These are phyloP conservation scores for Eimeria brunetti DNA, from an alignment of 169 alveolate species.

Conservation along the genomic window DNA sequence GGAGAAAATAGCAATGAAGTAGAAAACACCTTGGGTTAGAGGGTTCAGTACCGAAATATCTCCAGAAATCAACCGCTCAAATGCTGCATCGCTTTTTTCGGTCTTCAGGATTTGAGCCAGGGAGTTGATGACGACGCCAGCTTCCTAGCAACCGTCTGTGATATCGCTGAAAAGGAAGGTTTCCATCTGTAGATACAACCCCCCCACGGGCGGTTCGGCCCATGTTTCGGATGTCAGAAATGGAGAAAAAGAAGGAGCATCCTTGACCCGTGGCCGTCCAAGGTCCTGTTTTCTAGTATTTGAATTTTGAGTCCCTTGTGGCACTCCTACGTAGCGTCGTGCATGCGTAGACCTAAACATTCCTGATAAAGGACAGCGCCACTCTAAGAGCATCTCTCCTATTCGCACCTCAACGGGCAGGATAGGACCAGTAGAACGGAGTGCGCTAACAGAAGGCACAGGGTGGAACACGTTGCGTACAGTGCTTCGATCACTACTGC, in stretches of 20 bases:
- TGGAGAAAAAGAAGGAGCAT: neutral
- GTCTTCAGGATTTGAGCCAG: slow-evolving; percentile 68
- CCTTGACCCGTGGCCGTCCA: neutral
- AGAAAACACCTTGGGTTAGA: neutral
- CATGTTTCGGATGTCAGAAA: neutral
- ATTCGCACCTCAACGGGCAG: neutral
- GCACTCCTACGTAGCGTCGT: neutral
- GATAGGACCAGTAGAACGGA: neutral
- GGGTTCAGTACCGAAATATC: neutral
- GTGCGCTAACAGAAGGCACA: neutral
- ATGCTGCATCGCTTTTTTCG: neutral
- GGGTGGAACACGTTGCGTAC: neutral
- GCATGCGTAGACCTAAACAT: neutral
- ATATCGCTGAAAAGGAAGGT: slow-evolving; percentile 53
- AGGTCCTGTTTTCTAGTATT: neutral
- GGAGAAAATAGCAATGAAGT: neutral
- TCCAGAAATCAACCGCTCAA: neutral
- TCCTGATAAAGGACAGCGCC: neutral
- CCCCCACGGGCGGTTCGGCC: neutral
- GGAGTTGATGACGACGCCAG: slow-evolving; percentile 51
- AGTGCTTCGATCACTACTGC: neutral
- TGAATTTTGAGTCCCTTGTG: neutral
- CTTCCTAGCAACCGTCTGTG: slow-evolving; percentile 52
- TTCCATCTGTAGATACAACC: neutral
- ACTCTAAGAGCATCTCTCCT: neutral